These are phyloP conservation scores for Colletotrichum theobromicola DNA, from an alignment of 2,329 filamentous ascomycete species.

Conservation along the genomic window DNA sequence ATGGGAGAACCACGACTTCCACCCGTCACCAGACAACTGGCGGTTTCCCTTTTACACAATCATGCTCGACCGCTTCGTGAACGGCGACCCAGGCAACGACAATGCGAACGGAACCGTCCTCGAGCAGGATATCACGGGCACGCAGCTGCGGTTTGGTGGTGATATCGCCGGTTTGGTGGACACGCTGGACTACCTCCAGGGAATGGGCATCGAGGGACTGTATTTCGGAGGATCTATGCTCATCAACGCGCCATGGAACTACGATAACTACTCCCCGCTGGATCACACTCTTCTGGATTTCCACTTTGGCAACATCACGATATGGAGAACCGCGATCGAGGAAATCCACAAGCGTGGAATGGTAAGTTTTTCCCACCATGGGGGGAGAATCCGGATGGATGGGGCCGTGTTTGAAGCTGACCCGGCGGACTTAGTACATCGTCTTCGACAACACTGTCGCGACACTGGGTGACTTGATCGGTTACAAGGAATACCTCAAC, in stretches of 20 bases:
- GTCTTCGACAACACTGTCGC: constrained; percentile 70
- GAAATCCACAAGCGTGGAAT: constrained; percentile 66
- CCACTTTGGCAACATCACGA: constrained; percentile 64
- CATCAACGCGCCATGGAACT: constrained; percentile 69
- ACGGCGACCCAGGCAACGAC: constrained; percentile 69
- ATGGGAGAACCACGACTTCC: constrained; percentile 57
- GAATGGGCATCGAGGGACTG: constrained; percentile 67
- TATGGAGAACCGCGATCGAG: constrained; percentile 61
- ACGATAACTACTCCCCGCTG: constrained; percentile 62
- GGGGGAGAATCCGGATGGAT: not conserved
- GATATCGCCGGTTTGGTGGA: constrained; percentile 65
- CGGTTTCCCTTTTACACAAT: constrained; percentile 70
- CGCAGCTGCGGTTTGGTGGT: constrained; percentile 68
- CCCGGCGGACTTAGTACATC: constrained; percentile 67
- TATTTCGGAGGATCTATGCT: constrained; percentile 68
- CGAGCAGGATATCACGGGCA: constrained; percentile 65
- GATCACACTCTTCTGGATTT: constrained; percentile 70
- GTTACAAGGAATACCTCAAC: constrained; percentile 66
- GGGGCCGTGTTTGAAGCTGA: constrained; percentile 53
- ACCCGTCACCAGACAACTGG: constrained; percentile 65
- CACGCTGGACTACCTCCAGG: constrained; percentile 67
- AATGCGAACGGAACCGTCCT: constrained; percentile 65
- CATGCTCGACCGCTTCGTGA: constrained; percentile 68
- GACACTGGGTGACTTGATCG: constrained; percentile 68
- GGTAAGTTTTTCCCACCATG: constrained; percentile 44